Percentiles rank a stretch among this genome's conserved stretches.
phyloP scores from a whole-genome alignment of 768 basidiomycete genomes.

The Kwoniella pini region DNA sequence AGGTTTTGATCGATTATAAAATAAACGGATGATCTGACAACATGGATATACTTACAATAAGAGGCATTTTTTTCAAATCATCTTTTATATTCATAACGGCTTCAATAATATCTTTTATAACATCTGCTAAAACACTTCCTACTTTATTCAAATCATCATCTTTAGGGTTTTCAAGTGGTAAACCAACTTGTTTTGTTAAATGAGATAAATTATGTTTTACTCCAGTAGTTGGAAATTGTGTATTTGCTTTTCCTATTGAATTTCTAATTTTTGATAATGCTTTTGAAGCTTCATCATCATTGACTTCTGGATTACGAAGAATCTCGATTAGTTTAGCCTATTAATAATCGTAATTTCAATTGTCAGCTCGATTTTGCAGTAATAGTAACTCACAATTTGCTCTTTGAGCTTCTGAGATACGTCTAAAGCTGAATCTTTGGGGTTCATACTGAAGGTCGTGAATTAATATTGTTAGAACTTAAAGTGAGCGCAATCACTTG shows the following conservation, averaged over 20 bases:
- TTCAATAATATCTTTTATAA: constrained; percentile 19
- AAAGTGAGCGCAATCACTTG: too few species aligned
- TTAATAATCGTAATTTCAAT: neutral
- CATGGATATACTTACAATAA: constrained; percentile 9
- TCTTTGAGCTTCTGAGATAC: constrained; percentile 7
- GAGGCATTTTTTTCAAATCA: constrained; percentile 21
- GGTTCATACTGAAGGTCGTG: neutral
- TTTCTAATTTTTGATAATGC: constrained; percentile 7
- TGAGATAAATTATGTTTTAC: constrained; percentile 14
- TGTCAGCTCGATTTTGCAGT: too few species aligned
- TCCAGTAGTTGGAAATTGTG: constrained; percentile 4
- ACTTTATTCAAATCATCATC: constrained; percentile 19
- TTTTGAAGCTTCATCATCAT: neutral
- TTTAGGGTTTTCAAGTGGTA: constrained; percentile 2
- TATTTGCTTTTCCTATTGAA: constrained; percentile 3
- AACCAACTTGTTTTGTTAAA: constrained; percentile 6
- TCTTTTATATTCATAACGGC: constrained; percentile 18
- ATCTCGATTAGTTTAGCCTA: constrained; percentile 8
- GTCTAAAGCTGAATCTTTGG: constrained; percentile 1
- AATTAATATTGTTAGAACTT: too few species aligned
- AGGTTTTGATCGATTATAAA: neutral
- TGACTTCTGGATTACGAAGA: constrained; percentile 8
- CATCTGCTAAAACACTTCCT: constrained; percentile 17
- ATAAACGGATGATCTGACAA: neutral
- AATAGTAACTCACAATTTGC: constrained; percentile 2